Conservation (phyloP, 139 green algal species). For the Zygnema circumcarinatum region DNA sequence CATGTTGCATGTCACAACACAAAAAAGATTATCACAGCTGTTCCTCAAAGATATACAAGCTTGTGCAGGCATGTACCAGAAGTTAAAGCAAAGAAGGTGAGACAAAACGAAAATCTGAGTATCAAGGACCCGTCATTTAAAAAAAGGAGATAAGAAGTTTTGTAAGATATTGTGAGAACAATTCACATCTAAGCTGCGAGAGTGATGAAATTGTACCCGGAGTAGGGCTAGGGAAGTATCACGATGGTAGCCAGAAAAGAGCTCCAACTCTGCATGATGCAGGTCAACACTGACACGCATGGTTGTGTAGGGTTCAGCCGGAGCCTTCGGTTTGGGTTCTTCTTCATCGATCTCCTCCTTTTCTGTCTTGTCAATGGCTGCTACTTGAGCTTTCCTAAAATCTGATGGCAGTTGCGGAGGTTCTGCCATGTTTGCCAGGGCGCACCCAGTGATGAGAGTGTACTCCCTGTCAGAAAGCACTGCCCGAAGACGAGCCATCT, state of each 20-base stretch:
- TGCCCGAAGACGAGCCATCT: conserved; percentile 58
- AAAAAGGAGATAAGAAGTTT: too few relatives aligned
- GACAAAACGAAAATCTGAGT: too few relatives aligned
- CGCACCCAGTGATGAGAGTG: conserved; percentile 70
- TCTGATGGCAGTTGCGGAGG: conserved; percentile 36
- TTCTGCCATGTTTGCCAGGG: conserved; percentile 73
- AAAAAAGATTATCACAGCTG: too few relatives aligned
- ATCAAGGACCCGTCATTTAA: too few relatives aligned
- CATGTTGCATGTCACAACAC: too few relatives aligned
- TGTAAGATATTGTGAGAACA: too few relatives aligned
- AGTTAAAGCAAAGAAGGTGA: too few relatives aligned
- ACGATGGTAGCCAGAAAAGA: conserved; percentile 27
- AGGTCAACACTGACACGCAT: conserved; percentile 51
- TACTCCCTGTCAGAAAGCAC: conserved; percentile 79
- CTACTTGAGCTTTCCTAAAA: background rate
- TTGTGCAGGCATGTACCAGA: too few relatives aligned
- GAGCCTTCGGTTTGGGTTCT: background rate
- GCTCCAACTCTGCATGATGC: conserved; percentile 45
- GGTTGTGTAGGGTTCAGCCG: conserved; percentile 16
- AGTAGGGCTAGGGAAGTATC: conserved; percentile 44
- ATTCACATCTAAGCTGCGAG: too few relatives aligned
- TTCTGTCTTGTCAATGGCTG: background rate
- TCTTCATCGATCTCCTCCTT: conserved; percentile 15
- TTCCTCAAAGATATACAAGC: too few relatives aligned
- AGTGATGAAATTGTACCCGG: too few relatives aligned